phyloP scores from a whole-genome alignment of 257 asterid species.

The Ballota nigra region DNA sequence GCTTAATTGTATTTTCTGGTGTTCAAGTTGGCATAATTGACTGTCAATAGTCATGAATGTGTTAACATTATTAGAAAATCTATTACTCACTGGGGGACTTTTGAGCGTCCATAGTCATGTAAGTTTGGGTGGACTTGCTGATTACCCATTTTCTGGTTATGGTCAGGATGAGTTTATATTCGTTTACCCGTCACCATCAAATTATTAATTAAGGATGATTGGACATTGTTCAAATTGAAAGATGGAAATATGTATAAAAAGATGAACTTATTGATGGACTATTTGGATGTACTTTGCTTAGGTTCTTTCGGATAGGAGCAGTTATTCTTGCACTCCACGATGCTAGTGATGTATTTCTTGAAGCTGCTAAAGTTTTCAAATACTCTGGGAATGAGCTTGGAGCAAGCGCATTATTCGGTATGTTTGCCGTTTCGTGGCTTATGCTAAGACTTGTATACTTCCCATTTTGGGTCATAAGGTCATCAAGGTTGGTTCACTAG shows the following conservation, averaged over 20 bases:
- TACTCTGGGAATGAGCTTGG: slow-evolving; percentile 83
- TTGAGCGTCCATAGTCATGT: not conserved
- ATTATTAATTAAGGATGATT: not conserved
- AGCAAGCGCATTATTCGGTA: slow-evolving; percentile 79
- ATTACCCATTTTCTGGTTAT: not conserved
- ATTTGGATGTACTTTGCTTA: slow-evolving; percentile 25
- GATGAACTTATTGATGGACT: slow-evolving; percentile 12
- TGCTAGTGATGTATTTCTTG: slow-evolving; percentile 91
- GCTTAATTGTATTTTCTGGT: not conserved
- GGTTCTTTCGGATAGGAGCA: slow-evolving; percentile 83
- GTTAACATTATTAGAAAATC: not conserved
- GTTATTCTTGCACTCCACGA: slow-evolving; percentile 87
- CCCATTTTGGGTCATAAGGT: slow-evolving; percentile 86
- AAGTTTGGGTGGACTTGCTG: not conserved
- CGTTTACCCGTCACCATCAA: not conserved
- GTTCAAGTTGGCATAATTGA: not conserved
- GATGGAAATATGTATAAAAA: not conserved
- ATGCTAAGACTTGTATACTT: slow-evolving; percentile 74
- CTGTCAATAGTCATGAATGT: not conserved
- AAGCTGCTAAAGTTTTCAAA: slow-evolving; percentile 91
- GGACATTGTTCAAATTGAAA: not conserved
- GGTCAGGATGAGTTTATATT: not conserved
- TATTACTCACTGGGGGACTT: not conserved
- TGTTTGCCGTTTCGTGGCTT: slow-evolving; percentile 84
- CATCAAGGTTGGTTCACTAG: slow-evolving; percentile 51